These are phyloP conservation scores for Inga leiocalycina DNA, from an alignment of 306 rosid genomes.

Conservation along the genomic window DNA sequence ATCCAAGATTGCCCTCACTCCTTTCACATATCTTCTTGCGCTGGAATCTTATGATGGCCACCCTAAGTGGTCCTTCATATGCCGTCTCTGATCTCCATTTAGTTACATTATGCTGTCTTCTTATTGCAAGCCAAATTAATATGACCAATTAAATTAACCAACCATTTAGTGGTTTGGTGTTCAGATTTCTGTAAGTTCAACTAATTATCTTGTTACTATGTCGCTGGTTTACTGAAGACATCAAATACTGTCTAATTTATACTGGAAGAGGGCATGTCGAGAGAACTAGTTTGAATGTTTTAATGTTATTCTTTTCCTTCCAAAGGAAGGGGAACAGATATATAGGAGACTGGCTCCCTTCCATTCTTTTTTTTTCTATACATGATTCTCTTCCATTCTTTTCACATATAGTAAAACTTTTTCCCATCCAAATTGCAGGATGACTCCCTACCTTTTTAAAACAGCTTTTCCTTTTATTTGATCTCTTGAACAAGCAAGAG, in stretches of 20 bases:
- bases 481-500: neutral
- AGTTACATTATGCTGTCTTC: neutral
- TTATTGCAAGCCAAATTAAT: neutral
- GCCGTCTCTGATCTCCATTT: neutral
- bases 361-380: neutral
- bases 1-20: neutral
- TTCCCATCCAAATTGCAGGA: neutral
- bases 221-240: constrained; percentile 16
- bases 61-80: neutral
- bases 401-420: neutral
- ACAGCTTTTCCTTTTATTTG: neutral
- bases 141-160: neutral
- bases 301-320: neutral
- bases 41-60: neutral
- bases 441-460: neutral
- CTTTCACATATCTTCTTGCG: neutral
- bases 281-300: constrained; percentile 7
- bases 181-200: constrained; percentile 13
- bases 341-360: neutral
- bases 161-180: constrained; percentile 18
- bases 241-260: constrained; percentile 7
- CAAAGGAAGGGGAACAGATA: neutral
- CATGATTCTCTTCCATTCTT: neutral
- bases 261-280: constrained; percentile 10
- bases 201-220: neutral